A percentile compares a stretch with the other conserved stretches of the same genome.
Conservation (phyloP, 495 filamentous ascomycete species). For the Pyrenula massariospora region DNA sequence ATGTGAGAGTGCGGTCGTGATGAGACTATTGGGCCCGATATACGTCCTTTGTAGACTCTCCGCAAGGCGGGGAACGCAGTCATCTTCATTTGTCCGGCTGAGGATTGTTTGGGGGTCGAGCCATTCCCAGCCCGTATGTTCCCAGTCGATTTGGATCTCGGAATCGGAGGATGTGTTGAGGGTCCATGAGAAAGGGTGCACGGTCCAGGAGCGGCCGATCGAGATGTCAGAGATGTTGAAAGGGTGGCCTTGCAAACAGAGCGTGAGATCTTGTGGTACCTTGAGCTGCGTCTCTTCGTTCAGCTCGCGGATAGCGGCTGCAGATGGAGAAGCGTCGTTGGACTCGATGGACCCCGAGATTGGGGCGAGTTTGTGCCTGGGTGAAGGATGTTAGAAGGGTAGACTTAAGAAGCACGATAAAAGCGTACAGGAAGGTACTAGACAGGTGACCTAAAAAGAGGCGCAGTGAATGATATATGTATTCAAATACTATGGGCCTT, state of each 20-base stretch:
- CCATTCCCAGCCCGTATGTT: conserved; percentile 48
- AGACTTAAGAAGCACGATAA: no score
- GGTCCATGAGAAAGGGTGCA: conserved; percentile 50
- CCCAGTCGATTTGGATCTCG: conserved; percentile 47
- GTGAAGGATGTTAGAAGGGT: no score
- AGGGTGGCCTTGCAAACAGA: conserved; percentile 45
- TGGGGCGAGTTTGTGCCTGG: conserved; percentile 40
- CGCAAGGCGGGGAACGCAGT: conserved; percentile 41
- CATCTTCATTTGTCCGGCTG: conserved; percentile 21
- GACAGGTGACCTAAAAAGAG: background rate
- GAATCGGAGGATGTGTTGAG: conserved; percentile 24
- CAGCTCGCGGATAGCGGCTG: conserved; percentile 51
- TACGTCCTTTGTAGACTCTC: conserved; percentile 44
- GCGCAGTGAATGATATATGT: background rate
- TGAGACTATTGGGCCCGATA: background rate
- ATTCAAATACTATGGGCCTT: background rate
- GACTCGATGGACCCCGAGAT: conserved; percentile 49
- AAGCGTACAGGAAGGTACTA: background rate
- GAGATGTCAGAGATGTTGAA: conserved; percentile 43
- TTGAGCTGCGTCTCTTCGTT: conserved; percentile 47
- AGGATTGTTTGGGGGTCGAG: conserved; percentile 33
- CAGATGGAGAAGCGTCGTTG: conserved; percentile 33
- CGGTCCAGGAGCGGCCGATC: conserved; percentile 45
- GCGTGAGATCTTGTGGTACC: conserved; percentile 23
- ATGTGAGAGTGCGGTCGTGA: no score